Conservation (phyloP, 1,284 basidiomycete genomes). For the Leucoagaricus sp. region DNA sequence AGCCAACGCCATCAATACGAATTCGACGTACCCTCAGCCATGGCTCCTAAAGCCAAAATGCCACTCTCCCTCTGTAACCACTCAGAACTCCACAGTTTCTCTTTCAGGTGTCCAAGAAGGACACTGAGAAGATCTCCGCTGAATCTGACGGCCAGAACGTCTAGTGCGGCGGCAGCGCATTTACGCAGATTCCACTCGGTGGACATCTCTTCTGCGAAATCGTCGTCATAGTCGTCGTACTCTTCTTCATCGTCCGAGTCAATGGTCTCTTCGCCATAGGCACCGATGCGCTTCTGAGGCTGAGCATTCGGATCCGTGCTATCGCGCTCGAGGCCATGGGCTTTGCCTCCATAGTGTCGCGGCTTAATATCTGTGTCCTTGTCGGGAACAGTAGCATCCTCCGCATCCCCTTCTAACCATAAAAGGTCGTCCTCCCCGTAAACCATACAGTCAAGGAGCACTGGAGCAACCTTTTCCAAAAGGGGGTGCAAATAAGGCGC, state of each 20-base stretch:
- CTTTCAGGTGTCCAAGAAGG: conserved; percentile 87
- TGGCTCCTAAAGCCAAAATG: conserved; percentile 94
- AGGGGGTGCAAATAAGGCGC: conserved; percentile 85
- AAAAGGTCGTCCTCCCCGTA: conserved; percentile 97
- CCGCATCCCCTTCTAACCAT: conserved; percentile 92
- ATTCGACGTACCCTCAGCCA: conserved; percentile 84
- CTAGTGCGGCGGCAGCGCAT: conserved; percentile 96
- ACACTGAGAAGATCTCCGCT: conserved; percentile 86
- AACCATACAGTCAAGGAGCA: conserved; percentile 95
- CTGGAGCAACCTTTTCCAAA: conserved; percentile 87
- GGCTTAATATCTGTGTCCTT: conserved; percentile 97
- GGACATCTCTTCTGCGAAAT: conserved; percentile 95
- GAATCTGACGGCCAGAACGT: conserved; percentile 95
- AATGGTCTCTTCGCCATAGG: conserved; percentile 71
- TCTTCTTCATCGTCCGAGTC: conserved; percentile 85
- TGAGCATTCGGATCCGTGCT: conserved; percentile 39
- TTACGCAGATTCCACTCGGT: conserved; percentile 99
- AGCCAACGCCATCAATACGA: conserved; percentile 3
- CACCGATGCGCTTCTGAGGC: conserved; percentile 53
- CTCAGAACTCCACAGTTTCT: conserved; percentile 90
- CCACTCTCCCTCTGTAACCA: conserved; percentile 97
- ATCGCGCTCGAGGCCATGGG: conserved; percentile 84
- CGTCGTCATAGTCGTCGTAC: conserved; percentile 86
- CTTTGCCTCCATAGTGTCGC: conserved; percentile 85
- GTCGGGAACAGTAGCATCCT: conserved; percentile 90